Percentiles rank a stretch among this genome's conserved stretches.
These are phyloP conservation scores for Wallacemonas collosoma DNA, from an alignment of 208 protist species.

Conservation along the genomic window DNA sequence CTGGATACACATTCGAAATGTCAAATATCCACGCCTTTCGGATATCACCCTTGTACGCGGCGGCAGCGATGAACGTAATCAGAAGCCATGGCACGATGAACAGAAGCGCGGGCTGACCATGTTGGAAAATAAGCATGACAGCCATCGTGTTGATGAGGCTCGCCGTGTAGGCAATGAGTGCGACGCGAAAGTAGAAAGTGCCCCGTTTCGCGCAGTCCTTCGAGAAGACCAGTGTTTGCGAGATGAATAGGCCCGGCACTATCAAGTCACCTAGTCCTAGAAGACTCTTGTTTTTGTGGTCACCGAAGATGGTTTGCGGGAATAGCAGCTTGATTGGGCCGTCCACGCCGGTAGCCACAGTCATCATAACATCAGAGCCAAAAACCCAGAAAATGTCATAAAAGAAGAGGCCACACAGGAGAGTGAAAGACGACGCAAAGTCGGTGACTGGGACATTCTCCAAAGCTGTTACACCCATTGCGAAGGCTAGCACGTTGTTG, in stretches of 20 bases:
- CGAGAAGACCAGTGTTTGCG: slow-evolving; percentile 94
- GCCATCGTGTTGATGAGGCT: slow-evolving; percentile 94
- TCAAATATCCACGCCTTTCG: slow-evolving; percentile 59
- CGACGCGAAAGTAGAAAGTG: slow-evolving; percentile 86
- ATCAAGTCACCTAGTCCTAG: slow-evolving; percentile 97
- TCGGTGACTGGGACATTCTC: slow-evolving; percentile 48
- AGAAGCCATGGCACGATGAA: slow-evolving; percentile 92
- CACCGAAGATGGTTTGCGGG: slow-evolving; percentile 84
- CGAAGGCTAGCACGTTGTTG: slow-evolving; percentile 95
- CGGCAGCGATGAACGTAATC: slow-evolving; percentile 54
- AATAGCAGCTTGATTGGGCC: slow-evolving; percentile 96
- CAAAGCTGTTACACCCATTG: slow-evolving; percentile 82
- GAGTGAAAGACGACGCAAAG: slow-evolving; percentile 71
- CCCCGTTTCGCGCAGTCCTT: slow-evolving; percentile 54
- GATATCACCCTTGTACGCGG: slow-evolving; percentile 64
- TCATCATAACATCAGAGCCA: slow-evolving; percentile 96
- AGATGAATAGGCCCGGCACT: slow-evolving; percentile 95
- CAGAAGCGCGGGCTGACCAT: slow-evolving; percentile 93
- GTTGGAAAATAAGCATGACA: slow-evolving; percentile 95
- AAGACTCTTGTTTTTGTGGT: slow-evolving; percentile 81
- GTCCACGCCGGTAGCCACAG: slow-evolving; percentile 94
- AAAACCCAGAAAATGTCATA: slow-evolving; percentile 99
- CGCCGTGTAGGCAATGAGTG: slow-evolving; percentile 86
- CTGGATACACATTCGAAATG: slow-evolving; percentile 26
- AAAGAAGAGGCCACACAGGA: slow-evolving; percentile 94